These are phyloP conservation scores for Seminavis robusta DNA, from an alignment of 108 stramenopile genomes.

Conservation along the genomic window DNA sequence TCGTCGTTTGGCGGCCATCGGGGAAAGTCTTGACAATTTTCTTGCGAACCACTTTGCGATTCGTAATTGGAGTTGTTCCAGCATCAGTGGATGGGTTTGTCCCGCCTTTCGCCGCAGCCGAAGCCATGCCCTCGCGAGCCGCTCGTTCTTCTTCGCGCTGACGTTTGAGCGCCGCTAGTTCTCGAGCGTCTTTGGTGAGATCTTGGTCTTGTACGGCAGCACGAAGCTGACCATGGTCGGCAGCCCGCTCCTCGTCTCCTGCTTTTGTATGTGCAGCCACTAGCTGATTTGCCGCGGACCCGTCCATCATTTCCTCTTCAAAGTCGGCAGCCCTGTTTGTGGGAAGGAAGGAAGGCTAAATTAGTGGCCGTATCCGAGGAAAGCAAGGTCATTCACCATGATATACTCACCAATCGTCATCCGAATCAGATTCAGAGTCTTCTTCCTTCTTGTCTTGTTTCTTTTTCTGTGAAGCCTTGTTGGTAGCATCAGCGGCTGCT, in stretches of 20 bases:
- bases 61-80: not conserved
- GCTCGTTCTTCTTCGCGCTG: slow-evolving; percentile 72
- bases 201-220: slow-evolving; percentile 49
- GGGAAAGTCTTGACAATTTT: slow-evolving; percentile 73
- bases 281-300: slow-evolving; percentile 58
- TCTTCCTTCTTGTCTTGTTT: slow-evolving; percentile 19
- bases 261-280: slow-evolving; percentile 49
- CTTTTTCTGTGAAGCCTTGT: slow-evolving; percentile 26
- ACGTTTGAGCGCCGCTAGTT: slow-evolving; percentile 67
- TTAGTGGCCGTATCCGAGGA: too few species aligned
- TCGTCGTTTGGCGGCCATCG: slow-evolving; percentile 70
- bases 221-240: slow-evolving; percentile 26
- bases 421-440: slow-evolving; percentile 46
- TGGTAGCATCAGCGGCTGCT: slow-evolving; percentile 30
- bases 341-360: too few species aligned
- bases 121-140: slow-evolving; percentile 52
- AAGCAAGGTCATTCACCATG: too few species aligned
- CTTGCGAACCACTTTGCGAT: slow-evolving; percentile 68
- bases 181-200: slow-evolving; percentile 70
- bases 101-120: not conserved
- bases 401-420: slow-evolving; percentile 66
- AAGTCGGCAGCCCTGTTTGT: slow-evolving; percentile 55
- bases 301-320: slow-evolving; percentile 76
- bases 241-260: slow-evolving; percentile 20
- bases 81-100: not conserved